Base-by-base conservation (phyloP, 371 early-diverging fungal species). In the Dinochytrium kinnereticum region DNA sequence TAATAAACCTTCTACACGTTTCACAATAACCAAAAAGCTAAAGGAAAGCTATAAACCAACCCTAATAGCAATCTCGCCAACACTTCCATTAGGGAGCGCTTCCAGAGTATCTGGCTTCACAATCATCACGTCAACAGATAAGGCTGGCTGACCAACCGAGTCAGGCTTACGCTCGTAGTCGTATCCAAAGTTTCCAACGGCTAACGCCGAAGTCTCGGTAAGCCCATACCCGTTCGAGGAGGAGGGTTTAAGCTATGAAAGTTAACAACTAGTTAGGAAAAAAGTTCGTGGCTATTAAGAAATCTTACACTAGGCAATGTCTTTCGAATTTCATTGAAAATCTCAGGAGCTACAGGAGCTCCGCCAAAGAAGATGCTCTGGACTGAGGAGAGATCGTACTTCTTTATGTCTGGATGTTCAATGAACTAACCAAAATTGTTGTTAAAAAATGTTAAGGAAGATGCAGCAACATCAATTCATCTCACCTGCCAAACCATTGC, bases 141-240 rank as follows among this genome's bases (percentile, higher is more conserved):
- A 51, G 1, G 33, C 38, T 0, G 73, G 49, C 19, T 59, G 30
- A 40, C 78, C 74, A 31, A 68, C 72, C 28, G 74, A 74, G 33
- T 64, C 65, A 1, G 77, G 74, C 37, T 70, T 59, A 15, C n/a
- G 40, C 19, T 51, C 50, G 66, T 74, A 74, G 61, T 74, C 74
- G 2, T 24, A 28, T 15, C 74, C 74, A 30, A 38, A 69, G 57
- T 68, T 74, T 28, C 39, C 39, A 19, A 59, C 49, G 36, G 51
- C 40, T 30, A 51, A 24, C 21, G 68, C 53, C 1, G 64, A 50
- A 2, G 77, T 70, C 50, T 77, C 77, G 21, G 77, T 77, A 55
- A 77, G 40, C 2, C 77, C 77, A 40, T 72, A 77, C 19, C 73
- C 77, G 33, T 59, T 77, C 3, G 59, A 30, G 0, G 51, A 21